These are phyloP conservation scores for Ogataea kodamae DNA, from an alignment of 805 yeast species.

Conservation along the genomic window DNA sequence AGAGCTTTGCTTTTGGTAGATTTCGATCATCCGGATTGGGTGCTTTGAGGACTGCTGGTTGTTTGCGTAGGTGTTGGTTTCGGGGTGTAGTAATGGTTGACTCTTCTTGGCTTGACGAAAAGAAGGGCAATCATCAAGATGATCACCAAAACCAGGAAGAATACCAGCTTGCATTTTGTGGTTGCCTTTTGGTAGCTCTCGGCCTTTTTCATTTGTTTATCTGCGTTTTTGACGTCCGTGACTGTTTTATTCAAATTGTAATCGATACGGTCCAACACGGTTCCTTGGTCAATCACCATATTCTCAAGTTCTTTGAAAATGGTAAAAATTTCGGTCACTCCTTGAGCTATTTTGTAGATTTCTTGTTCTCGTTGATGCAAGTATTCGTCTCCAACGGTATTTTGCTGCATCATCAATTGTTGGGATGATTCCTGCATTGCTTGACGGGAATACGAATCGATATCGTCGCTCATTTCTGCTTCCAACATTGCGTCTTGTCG, in stretches of 20 bases:
- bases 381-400: constrained; percentile 37
- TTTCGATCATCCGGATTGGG: constrained; percentile 8
- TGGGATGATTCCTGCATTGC: constrained; percentile 43
- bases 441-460: constrained; percentile 51
- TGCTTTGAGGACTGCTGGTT: constrained; percentile 7
- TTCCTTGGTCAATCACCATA: constrained; percentile 92
- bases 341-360: constrained; percentile 86
- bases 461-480: constrained; percentile 34
- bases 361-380: constrained; percentile 81
- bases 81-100: constrained; percentile 27
- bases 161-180: constrained; percentile 83
- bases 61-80: constrained; percentile 5
- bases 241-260: constrained; percentile 83
- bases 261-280: constrained; percentile 88
- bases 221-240: constrained; percentile 70
- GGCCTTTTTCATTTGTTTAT: constrained; percentile 73
- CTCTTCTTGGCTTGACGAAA: constrained; percentile 55
- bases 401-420: constrained; percentile 39
- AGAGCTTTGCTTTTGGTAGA: constrained; percentile 9
- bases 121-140: constrained; percentile 67
- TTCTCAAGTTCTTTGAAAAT: constrained; percentile 92
- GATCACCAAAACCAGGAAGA: constrained; percentile 68
- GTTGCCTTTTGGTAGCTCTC: constrained; percentile 81
- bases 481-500: constrained; percentile 25
- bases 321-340: constrained; percentile 88